Percentiles rank a stretch among this genome's conserved stretches.
Evolutionary conservation across 73 alveolate genomes (phyloP).

Genomic region (Tetrahymena thermophila): DNA sequence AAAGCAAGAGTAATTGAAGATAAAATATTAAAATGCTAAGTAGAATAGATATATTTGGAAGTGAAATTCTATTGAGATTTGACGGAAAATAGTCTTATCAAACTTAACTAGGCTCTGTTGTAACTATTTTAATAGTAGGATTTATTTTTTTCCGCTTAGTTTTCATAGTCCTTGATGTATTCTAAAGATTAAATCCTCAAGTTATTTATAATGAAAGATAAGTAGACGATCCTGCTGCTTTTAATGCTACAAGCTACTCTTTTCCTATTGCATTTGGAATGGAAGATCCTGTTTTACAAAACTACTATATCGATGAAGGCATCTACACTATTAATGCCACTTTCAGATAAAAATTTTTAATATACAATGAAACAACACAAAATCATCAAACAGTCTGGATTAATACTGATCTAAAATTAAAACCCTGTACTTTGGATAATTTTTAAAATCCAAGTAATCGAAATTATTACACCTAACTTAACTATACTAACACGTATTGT

Average conservation of each 20-base stretch:
- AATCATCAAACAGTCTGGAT: not conserved
- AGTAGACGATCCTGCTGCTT: not conserved
- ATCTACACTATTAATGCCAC: not conserved
- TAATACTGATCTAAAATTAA: not conserved
- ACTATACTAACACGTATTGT: not conserved
- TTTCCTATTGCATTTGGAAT: not conserved
- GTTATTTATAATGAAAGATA: not conserved
- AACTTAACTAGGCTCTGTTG: not conserved
- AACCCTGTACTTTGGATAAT: not conserved
- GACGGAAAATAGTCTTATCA: not conserved
- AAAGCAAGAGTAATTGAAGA: not conserved
- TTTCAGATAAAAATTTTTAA: not conserved
- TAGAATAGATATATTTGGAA: not conserved
- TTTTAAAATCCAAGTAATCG: not conserved
- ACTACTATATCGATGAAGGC: not conserved
- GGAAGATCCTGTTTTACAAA: not conserved
- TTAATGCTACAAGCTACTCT: not conserved
- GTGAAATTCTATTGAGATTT: not conserved
- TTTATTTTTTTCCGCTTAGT: not conserved
- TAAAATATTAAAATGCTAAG: not conserved
- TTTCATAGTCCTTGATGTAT: not conserved
- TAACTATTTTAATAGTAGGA: not conserved
- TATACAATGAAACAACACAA: not conserved
- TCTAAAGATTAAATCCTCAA: not conserved
- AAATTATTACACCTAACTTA: not conserved